phyloP scores from a whole-genome alignment of 2,329 filamentous ascomycete species.

The Blastomyces emzantsi region DNA sequence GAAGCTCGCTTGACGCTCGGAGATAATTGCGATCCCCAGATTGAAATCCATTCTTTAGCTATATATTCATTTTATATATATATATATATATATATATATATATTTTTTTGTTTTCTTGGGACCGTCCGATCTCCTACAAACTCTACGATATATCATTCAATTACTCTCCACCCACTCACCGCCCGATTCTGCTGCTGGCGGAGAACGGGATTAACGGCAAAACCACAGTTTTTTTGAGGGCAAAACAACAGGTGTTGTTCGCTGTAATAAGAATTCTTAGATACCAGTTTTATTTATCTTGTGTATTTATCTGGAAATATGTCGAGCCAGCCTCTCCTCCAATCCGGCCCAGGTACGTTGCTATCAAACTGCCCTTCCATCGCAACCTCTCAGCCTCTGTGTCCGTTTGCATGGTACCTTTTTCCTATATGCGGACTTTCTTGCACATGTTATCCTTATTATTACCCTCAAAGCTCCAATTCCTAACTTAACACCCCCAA shows the following conservation, averaged over 20 bases:
- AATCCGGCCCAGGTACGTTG: slow-evolving; percentile 73
- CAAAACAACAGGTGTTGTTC: neutral
- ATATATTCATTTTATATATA: too few relatives aligned
- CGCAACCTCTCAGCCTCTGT: neutral
- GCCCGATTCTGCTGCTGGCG: neutral
- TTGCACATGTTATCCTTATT: too few relatives aligned
- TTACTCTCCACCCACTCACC: neutral
- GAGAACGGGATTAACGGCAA: neutral
- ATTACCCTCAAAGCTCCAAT: neutral
- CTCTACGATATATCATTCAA: too few relatives aligned
- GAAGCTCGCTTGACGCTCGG: neutral
- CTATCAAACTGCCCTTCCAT: slow-evolving; percentile 3
- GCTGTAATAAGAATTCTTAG: neutral
- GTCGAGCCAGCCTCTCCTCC: slow-evolving; percentile 94
- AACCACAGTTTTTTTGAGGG: neutral
- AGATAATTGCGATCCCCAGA: neutral
- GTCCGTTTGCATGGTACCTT: too few relatives aligned
- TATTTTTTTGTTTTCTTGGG: neutral
- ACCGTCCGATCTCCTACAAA: neutral
- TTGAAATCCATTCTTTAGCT: neutral
- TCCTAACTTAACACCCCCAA: slow-evolving; percentile 8
- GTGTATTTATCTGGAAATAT: slow-evolving; percentile 44
- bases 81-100: too few relatives aligned
- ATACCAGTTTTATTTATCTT: neutral
- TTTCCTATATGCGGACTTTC: too few relatives aligned